Percentiles rank a stretch among this genome's conserved stretches.
These are phyloP conservation scores for Alternaria conjuncta DNA, from an alignment of 2,329 filamentous ascomycete species.

Conservation along the genomic window DNA sequence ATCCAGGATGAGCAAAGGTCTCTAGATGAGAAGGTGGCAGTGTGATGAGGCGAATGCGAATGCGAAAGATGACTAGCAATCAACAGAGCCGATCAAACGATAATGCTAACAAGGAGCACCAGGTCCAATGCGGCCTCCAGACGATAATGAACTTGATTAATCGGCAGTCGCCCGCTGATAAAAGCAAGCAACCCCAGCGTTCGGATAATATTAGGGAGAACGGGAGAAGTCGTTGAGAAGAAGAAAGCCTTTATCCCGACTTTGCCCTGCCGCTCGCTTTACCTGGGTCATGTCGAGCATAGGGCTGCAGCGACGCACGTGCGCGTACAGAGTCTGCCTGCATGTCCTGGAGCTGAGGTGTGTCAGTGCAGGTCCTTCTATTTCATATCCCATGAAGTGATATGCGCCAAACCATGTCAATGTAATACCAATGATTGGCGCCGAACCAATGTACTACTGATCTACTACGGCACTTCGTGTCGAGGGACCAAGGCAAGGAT, in stretches of 20 bases:
- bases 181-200: not conserved
- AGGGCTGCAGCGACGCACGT: conserved; percentile 2
- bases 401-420: not conserved
- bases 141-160: not conserved
- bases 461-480: not conserved
- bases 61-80: not conserved
- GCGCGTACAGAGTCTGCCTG: conserved; percentile 6
- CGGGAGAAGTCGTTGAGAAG: not conserved
- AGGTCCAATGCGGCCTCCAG: not conserved
- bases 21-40: not conserved
- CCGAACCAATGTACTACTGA: not conserved
- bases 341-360: not conserved
- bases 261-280: conserved; percentile 1
- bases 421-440: conserved; percentile 1
- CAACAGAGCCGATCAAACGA: not conserved
- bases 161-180: not conserved
- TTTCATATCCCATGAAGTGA: not conserved
- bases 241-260: not conserved
- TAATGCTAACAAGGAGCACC: not conserved
- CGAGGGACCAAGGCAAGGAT: not conserved
- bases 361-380: not conserved
- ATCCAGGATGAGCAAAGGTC: not conserved
- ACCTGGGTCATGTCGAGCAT: not conserved
- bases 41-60: not conserved
- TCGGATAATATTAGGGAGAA: not conserved